Conservation (phyloP, 73 alveolate genomes). For the Vitrella brassicaformis region DNA sequence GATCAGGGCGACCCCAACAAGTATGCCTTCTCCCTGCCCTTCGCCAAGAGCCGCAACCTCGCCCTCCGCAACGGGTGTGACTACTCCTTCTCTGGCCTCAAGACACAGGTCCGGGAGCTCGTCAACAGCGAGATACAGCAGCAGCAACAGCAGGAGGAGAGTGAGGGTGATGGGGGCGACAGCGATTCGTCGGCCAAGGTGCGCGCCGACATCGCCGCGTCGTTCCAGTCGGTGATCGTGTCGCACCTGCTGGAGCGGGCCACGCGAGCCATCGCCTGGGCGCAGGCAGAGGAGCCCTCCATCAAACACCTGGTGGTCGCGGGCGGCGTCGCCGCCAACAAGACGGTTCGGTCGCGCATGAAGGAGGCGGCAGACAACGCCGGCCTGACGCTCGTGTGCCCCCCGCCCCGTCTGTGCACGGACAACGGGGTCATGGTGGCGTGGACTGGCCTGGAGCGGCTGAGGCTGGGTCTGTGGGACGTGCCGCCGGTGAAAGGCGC, state of each 20-base stretch:
- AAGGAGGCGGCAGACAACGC: constrained; percentile 2
- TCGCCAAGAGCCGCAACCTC: too few relatives aligned
- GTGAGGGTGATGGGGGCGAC: constrained; percentile 9
- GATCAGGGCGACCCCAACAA: constrained; percentile 10
- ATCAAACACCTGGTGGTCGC: too few relatives aligned
- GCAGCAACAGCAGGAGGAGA: constrained; percentile 14
- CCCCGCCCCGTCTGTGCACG: constrained; percentile 9
- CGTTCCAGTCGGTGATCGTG: constrained; percentile 18
- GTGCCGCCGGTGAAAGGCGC: neutral
- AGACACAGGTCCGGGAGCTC: constrained; percentile 15
- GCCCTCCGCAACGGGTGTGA: constrained; percentile 19
- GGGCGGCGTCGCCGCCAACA: constrained; percentile 43
- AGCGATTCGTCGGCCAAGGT: neutral
- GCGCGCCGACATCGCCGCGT: neutral
- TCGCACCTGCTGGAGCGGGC: constrained; percentile 16
- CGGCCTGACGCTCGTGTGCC: too few relatives aligned
- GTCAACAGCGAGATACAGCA: constrained; percentile 6
- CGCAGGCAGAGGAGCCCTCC: too few relatives aligned
- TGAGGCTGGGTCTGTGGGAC: constrained; percentile 14
- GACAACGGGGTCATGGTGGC: constrained; percentile 40
- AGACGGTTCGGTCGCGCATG: constrained; percentile 18
- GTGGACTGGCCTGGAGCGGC: constrained; percentile 31
- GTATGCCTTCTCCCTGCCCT: constrained; percentile 19
- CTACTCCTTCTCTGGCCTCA: constrained; percentile 24
- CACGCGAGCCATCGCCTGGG: constrained; percentile 16